These are phyloP conservation scores for Sarocladium strictum DNA, from an alignment of 2,329 filamentous ascomycete species.

Conservation along the genomic window DNA sequence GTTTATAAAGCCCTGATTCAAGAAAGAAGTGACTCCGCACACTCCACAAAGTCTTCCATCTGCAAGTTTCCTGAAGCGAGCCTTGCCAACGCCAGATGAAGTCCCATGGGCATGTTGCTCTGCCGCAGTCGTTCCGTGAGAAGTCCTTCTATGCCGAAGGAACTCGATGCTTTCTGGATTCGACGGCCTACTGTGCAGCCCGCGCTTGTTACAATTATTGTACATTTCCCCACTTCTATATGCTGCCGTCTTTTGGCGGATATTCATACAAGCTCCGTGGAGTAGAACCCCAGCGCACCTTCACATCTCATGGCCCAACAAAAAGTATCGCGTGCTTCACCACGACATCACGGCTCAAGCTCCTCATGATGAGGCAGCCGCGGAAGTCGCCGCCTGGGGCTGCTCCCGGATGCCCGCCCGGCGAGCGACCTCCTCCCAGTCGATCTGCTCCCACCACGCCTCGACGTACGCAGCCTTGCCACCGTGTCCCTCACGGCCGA, in stretches of 20 bases:
- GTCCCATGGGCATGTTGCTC: no score
- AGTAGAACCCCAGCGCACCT: neutral
- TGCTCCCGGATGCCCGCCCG: slow-evolving; percentile 16
- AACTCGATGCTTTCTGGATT: no score
- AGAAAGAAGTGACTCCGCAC: no score
- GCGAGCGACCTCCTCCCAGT: slow-evolving; percentile 71
- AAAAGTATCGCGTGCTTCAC: no score
- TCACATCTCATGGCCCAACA: neutral
- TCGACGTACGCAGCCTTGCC: slow-evolving; percentile 74
- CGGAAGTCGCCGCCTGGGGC: slow-evolving; percentile 13
- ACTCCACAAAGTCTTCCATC: no score
- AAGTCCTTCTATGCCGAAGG: no score
- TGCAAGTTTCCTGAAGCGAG: no score
- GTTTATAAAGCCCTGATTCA: no score
- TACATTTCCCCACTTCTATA: slow-evolving; percentile 23
- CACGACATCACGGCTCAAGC: no score
- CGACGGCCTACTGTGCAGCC: no score
- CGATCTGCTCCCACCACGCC: slow-evolving; percentile 80
- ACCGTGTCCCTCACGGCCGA: slow-evolving; percentile 48
- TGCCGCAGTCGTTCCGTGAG: no score
- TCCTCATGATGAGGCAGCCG: neutral
- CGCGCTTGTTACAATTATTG: slow-evolving; percentile 7
- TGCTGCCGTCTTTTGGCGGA: slow-evolving; percentile 16
- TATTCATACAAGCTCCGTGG: slow-evolving; percentile 14
- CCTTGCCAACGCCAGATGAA: neutral